Conservation (phyloP, 2,329 filamentous ascomycete genomes). For the Seiridium cupressi region DNA sequence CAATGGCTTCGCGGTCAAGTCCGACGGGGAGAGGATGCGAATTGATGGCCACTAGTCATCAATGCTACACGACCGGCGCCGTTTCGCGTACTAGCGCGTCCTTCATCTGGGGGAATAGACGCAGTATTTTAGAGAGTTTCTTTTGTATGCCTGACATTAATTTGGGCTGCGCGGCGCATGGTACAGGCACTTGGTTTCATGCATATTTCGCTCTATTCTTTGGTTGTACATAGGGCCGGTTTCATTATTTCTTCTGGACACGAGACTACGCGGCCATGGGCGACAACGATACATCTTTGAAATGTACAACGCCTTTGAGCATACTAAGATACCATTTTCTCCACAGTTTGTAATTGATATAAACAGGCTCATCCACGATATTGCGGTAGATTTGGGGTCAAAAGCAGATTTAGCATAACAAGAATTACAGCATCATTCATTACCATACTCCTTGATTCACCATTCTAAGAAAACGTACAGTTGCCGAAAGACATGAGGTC, state of each 20-base stretch:
- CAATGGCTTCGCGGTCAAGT: background rate
- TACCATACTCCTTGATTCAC: too few species aligned
- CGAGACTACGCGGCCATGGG: background rate
- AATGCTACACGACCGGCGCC: too few species aligned
- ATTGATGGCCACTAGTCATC: background rate
- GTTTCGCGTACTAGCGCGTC: background rate
- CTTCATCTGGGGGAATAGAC: background rate
- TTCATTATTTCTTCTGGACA: background rate
- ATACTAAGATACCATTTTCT: conserved; percentile 1
- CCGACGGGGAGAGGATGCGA: background rate
- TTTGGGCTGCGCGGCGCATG: background rate
- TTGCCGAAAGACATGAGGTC: too few species aligned
- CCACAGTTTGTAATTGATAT: background rate
- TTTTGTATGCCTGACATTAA: background rate
- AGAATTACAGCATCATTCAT: background rate
- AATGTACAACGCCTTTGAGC: background rate
- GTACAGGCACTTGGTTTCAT: background rate
- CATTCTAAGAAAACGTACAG: too few species aligned
- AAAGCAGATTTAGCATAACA: background rate
- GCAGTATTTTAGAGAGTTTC: background rate
- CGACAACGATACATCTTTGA: background rate
- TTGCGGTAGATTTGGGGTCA: background rate
- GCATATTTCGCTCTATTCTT: background rate
- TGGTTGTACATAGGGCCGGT: background rate
- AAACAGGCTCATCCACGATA: background rate